Conservation (phyloP, 2,329 filamentous ascomycete genomes). For the Fusarium ramigenum region DNA sequence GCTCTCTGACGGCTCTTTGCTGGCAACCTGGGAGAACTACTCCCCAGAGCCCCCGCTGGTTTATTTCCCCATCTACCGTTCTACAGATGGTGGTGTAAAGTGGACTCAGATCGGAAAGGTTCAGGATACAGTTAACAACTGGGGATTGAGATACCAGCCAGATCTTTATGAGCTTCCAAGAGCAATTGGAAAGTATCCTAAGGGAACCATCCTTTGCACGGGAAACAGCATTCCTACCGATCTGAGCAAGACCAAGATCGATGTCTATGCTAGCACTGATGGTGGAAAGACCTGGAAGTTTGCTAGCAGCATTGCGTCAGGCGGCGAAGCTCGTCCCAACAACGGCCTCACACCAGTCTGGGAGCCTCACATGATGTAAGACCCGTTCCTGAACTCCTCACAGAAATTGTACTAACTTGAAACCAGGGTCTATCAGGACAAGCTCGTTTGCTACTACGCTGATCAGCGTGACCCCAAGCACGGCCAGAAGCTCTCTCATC, state of each 20-base stretch:
- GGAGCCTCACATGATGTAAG: conserved; percentile 72
- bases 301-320: conserved; percentile 70
- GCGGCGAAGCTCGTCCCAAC: conserved; percentile 67
- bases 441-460: conserved; percentile 74
- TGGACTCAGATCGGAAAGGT: conserved; percentile 74
- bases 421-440: conserved; percentile 61
- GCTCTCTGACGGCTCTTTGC: conserved; percentile 56
- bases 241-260: conserved; percentile 72
- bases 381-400: fast-evolving
- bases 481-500: conserved; percentile 76
- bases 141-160: conserved; percentile 77
- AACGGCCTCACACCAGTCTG: conserved; percentile 77
- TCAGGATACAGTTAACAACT: conserved; percentile 69
- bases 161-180: conserved; percentile 71
- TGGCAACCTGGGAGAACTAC: conserved; percentile 67
- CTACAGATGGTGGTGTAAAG: conserved; percentile 61
- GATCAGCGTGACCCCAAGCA: conserved; percentile 72
- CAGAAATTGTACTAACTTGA: not conserved
- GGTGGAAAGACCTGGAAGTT: conserved; percentile 72
- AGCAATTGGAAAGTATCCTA: conserved; percentile 64
- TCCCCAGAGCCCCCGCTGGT: conserved; percentile 64
- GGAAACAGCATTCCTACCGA: conserved; percentile 69
- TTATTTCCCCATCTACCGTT: conserved; percentile 64
- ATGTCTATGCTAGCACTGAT: conserved; percentile 71
- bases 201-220: conserved; percentile 70